Base-by-base conservation (phyloP, 2,329 filamentous ascomycete genomes). In the Trichoderma cornu-damae region DNA sequence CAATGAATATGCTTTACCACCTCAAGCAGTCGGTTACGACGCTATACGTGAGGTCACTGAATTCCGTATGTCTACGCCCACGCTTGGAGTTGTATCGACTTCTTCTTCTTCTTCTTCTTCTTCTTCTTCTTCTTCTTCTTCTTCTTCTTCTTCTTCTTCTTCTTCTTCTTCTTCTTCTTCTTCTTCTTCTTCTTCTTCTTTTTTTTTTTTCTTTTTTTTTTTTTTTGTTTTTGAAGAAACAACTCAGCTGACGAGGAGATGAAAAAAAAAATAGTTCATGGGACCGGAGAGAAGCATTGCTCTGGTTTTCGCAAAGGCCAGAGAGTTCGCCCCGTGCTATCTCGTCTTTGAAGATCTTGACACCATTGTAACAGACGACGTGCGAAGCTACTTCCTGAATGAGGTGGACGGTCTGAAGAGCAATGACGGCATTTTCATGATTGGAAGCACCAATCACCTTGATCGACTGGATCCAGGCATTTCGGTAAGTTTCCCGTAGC, bases 301-400 rank as follows among this genome's bases (percentile, higher is more conserved):
- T 20, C 57, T 70, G 16, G 81, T 86, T 52, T 86, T 87, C 64
- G 55, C 59, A 18, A 82, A 82, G 61, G 86, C 86, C 0, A 74
- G 86, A 20, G 73, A 80, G 61, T 78, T 80, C 60, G 82, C 86
- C 0, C 86, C 86, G 0, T 89, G 85, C 71, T 81, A 87, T 60
- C 78, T 89, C 3, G 82, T 89, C 38, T 86, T 89, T 58, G 87
- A 89, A 67, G 87, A 89, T 61, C 77, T 89, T 4, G 87, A 89
- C 67, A 84, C 80, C 7, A 78, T 89, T 32, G 79, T 89, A 43
- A 77, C 76, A 9, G 80, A 85, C 54, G 61, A 66, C 2, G 81
- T 86, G 12, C 77, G 86, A 26, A 83, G 79, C 52, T 89, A 87
- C 73, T 89, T 89, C 70, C 75, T 89, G 47, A 89, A 89, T 66